Conservation (phyloP, 805 yeast species). For the Saturnispora gosingensis region DNA sequence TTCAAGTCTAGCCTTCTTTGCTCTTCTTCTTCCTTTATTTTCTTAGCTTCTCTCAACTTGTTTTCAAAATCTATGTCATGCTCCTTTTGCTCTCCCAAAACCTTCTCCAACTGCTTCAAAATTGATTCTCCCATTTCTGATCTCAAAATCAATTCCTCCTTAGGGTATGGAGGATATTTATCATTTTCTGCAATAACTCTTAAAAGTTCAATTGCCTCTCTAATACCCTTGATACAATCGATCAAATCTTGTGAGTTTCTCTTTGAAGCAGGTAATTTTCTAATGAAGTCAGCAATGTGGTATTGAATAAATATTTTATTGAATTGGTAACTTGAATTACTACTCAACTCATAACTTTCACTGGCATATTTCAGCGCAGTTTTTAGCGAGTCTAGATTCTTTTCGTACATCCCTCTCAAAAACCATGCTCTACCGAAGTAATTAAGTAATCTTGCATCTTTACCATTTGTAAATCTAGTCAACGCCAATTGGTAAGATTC, state of each 20-base stretch:
- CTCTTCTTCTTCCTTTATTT: slow-evolving; percentile 47
- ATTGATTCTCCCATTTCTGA: slow-evolving; percentile 81
- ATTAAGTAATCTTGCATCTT: slow-evolving; percentile 58
- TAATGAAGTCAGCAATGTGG: slow-evolving; percentile 76
- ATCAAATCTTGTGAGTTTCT: slow-evolving; percentile 58
- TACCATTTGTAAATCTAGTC: slow-evolving; percentile 49
- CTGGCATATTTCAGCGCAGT: slow-evolving; percentile 56
- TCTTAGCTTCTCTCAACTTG: slow-evolving; percentile 68
- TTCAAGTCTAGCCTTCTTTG: slow-evolving; percentile 33
- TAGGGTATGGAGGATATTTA: slow-evolving; percentile 62
- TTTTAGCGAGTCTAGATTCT: slow-evolving; percentile 47
- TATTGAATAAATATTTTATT: slow-evolving; percentile 78
- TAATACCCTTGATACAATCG: slow-evolving; percentile 44
- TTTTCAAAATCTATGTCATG: slow-evolving; percentile 48
- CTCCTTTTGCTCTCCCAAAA: slow-evolving; percentile 61
- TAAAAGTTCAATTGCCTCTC: slow-evolving; percentile 51
- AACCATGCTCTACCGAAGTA: slow-evolving; percentile 86
- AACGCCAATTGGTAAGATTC: slow-evolving; percentile 82
- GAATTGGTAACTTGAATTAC: slow-evolving; percentile 46
- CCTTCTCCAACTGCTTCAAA: slow-evolving; percentile 58
- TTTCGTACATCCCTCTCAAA: slow-evolving; percentile 62
- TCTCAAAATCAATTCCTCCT: slow-evolving; percentile 73
- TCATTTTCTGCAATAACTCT: slow-evolving; percentile 47
- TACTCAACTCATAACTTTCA: slow-evolving; percentile 40
- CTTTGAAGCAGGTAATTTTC: slow-evolving; percentile 48